phyloP scores from a whole-genome alignment of 306 rosid genomes.

The Medicago ruthenica region DNA sequence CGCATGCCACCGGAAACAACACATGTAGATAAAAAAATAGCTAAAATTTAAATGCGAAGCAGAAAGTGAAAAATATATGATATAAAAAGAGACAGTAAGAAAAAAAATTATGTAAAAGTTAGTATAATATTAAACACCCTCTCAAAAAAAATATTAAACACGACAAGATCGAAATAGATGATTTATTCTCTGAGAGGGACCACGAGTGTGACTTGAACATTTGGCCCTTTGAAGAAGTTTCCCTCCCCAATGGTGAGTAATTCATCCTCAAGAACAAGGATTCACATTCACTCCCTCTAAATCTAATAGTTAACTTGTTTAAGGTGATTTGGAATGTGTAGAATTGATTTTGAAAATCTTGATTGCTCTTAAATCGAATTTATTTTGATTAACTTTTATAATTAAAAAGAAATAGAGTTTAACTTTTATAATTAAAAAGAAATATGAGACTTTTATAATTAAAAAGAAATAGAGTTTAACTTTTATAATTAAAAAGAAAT shows the following conservation, averaged over 20 bases:
- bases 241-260: background rate
- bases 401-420: too few species aligned
- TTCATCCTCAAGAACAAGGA: background rate
- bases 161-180: background rate
- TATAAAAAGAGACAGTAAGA: background rate
- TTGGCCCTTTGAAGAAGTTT: background rate
- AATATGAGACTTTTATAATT: too few species aligned
- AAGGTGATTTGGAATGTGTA: too few species aligned
- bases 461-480: too few species aligned
- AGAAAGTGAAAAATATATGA: conserved; percentile 8
- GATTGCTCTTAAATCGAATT: too few species aligned
- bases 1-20: background rate
- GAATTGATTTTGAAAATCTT: too few species aligned
- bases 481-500: too few species aligned
- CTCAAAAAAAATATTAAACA: background rate
- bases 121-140: background rate
- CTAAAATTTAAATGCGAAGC: background rate
- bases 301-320: too few species aligned
- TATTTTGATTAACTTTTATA: too few species aligned
- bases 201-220: background rate
- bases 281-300: too few species aligned
- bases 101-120: background rate
- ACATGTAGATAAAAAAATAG: background rate
- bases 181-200: conserved; percentile 16
- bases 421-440: too few species aligned